Evolutionary conservation across 2,329 filamentous ascomycete species (phyloP), one percentile per base, ranked within the genome.

Genomic region (Cercospora canescens): DNA sequence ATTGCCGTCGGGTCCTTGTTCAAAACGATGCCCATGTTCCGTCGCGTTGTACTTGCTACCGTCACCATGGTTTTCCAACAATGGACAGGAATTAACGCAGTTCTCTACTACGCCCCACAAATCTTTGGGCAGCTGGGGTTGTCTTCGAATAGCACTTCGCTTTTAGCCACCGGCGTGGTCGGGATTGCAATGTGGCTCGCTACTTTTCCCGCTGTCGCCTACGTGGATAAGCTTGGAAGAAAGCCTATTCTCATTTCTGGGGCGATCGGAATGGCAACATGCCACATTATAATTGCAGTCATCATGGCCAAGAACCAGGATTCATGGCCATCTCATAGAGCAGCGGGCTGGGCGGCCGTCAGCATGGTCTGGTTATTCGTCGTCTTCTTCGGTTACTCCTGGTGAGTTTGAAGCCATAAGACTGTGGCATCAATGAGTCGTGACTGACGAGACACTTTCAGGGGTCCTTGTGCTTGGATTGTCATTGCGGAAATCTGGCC

Each of bases 401-500:
- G 63, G 62, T 56, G n/a, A 56, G 52, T 54, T n/a, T n/a, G n/a
- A n/a, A n/a, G n/a, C n/a, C n/a, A n/a, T n/a, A n/a, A n/a, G n/a
- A n/a, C n/a, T n/a, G n/a, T n/a, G n/a, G n/a, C n/a, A n/a, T n/a
- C n/a, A 35, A 6, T 11, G 32, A 18, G 14, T 37, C 48, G 48
- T 9, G 8, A 24, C 30, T 61, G 2, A 61, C 41, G 9, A 16
- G 4, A 12, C 45, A 30, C 35, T 32, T 34, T 0, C 93, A 90
- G 90, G 57, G 89, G 90, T 0, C 90, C 90, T 2, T 89, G 87
- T 71, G 86, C 88, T 0, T 93, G 91, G 91, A 74, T 76, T 41
- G 83, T 93, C 63, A 85, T 92, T 1, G 86, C 89, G 2, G 91
- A 93, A 78, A 87, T 93, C 48, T 93, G 89, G 88, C 91, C 90